phyloP scores from a whole-genome alignment of 164 flowering plant species.

The Kalanchoe fedtschenkoi region DNA sequence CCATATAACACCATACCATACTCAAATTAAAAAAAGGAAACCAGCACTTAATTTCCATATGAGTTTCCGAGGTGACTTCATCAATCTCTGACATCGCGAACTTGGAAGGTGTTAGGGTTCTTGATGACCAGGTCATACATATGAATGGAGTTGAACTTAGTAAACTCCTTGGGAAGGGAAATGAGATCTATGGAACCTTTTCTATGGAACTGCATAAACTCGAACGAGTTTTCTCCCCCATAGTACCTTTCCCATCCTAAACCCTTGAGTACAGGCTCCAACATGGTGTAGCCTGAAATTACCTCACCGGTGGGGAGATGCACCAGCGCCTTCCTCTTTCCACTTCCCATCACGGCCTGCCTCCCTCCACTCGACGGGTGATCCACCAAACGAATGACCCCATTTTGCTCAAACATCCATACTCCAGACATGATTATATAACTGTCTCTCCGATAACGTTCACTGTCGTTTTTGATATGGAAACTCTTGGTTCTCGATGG shows the following conservation, averaged over 20 bases:
- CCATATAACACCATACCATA: too few relatives aligned
- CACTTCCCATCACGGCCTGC: not conserved
- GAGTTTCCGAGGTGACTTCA: too few relatives aligned
- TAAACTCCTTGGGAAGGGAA: conserved; percentile 7
- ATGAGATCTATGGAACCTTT: conserved; percentile 9
- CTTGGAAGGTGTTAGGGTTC: conserved; percentile 8
- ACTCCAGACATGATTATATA: conserved; percentile 1
- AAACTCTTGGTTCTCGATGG: not conserved
- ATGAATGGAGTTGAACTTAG: conserved; percentile 9
- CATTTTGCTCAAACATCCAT: conserved; percentile 5
- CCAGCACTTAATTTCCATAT: too few relatives aligned
- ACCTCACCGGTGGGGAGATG: not conserved
- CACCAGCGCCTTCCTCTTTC: not conserved
- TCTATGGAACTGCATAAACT: conserved; percentile 7
- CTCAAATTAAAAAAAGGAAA: too few relatives aligned
- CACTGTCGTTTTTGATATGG: too few relatives aligned
- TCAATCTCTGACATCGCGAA: conserved; percentile 6
- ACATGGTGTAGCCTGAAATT: not conserved
- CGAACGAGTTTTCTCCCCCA: not conserved
- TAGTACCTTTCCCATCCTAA: conserved; percentile 9
- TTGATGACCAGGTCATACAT: conserved; percentile 12
- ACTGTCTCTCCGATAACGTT: conserved; percentile 14
- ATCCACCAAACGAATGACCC: conserved; percentile 6
- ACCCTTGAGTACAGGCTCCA: conserved; percentile 1
- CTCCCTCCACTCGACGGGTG: not conserved